Conservation (phyloP, 176 grass and related monocot genomes). For the Ensete glaucum region DNA sequence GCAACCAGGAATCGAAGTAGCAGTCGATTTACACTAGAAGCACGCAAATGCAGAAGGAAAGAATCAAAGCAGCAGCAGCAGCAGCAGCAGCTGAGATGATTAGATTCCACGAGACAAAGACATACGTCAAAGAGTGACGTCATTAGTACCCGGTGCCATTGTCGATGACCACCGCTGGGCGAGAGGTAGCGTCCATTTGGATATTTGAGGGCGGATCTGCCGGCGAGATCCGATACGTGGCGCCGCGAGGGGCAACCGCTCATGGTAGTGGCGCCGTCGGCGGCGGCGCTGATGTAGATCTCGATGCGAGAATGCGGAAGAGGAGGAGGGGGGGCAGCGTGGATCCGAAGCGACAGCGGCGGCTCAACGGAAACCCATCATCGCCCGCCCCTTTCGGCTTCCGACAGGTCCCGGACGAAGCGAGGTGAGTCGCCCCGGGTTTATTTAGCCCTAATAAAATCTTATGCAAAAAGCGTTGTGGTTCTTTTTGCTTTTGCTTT, state of each 20-base stretch:
- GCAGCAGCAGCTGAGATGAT: not conserved
- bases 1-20: not conserved
- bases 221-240: slow-evolving; percentile 9
- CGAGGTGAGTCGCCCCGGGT: not conserved
- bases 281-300: slow-evolving; percentile 2
- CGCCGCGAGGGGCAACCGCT: slow-evolving; percentile 11
- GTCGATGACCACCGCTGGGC: slow-evolving; percentile 91
- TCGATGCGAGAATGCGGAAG: not conserved
- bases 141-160: slow-evolving; percentile 69
- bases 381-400: not conserved
- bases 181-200: slow-evolving; percentile 63
- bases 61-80: not conserved
- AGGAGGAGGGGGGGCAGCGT: not conserved
- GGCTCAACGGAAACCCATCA: not conserved
- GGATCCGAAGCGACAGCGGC: slow-evolving; percentile 2
- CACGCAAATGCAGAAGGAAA: not conserved
- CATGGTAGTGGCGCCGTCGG: slow-evolving; percentile 11
- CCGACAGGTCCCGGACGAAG: not conserved
- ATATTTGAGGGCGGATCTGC: not conserved
- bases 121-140: not conserved
- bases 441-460: not conserved
- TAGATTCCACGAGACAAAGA: not conserved
- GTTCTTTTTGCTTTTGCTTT: too few species aligned
- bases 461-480: too few species aligned
- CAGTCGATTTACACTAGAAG: not conserved